Evolutionary conservation across 495 filamentous ascomycete species (phyloP).

Genomic region (Annulohypoxylon stygium): DNA sequence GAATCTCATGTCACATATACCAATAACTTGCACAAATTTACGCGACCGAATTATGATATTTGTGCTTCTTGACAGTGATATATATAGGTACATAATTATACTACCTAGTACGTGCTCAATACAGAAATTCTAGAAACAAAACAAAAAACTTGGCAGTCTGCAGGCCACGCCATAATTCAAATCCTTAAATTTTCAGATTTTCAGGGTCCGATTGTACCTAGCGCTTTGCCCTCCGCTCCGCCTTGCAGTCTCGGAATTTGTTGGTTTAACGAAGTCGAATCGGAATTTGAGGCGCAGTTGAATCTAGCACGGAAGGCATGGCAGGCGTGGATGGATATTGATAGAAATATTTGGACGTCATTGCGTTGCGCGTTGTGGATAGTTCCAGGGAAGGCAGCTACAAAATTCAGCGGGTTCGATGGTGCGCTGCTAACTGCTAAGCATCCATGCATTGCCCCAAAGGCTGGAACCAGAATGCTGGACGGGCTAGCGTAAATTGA

Average conservation of each 20-base stretch:
- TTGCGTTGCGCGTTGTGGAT: slow-evolving; percentile 35
- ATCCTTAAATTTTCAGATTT: not conserved
- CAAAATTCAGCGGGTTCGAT: not conserved
- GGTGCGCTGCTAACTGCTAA: not conserved
- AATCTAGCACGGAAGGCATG: not conserved
- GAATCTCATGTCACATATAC: slow-evolving; percentile 23
- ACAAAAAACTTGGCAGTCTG: no score
- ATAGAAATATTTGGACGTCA: slow-evolving; percentile 33
- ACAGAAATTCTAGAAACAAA: no score
- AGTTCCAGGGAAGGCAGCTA: slow-evolving; percentile 8
- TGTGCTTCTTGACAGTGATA: no score
- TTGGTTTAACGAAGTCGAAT: slow-evolving; percentile 5
- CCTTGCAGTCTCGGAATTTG: slow-evolving; percentile 15
- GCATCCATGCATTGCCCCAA: slow-evolving; percentile 19
- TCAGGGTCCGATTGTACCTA: slow-evolving; percentile 2
- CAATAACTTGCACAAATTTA: not conserved
- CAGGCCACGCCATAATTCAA: no score
- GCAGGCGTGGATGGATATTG: slow-evolving; percentile 1
- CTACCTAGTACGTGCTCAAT: no score
- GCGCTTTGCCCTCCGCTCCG: slow-evolving; percentile 22
- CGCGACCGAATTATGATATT: not conserved
- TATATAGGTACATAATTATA: no score
- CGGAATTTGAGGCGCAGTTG: slow-evolving; percentile 28
- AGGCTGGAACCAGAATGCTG: slow-evolving; percentile 14
- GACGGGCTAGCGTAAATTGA: not conserved